A percentile compares a stretch with the other conserved stretches of the same genome.
phyloP scores from a whole-genome alignment of 495 filamentous ascomycete species.

The Jackrogersella minutella region DNA sequence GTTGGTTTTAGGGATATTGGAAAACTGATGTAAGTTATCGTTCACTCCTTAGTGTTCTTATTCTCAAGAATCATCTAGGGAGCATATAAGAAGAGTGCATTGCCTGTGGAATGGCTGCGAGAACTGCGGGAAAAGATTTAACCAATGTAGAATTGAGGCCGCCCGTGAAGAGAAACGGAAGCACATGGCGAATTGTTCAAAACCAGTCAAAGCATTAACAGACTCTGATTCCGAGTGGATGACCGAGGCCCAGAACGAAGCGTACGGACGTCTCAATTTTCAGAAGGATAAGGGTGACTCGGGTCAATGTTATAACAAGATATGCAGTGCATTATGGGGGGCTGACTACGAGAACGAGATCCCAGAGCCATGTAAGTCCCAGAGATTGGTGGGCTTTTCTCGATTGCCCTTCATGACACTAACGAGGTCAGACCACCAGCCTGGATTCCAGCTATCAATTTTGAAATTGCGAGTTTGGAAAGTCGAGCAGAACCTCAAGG shows the following conservation, averaged over 20 bases:
- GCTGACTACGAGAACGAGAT: conserved; percentile 14
- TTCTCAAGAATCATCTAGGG: conserved; percentile 1
- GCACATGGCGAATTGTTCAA: conserved; percentile 13
- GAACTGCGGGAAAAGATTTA: conserved; percentile 26
- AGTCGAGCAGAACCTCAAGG: not conserved
- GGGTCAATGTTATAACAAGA: conserved; percentile 17
- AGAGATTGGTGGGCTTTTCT: not conserved
- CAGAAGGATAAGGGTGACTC: conserved; percentile 24
- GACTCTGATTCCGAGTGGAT: conserved; percentile 29
- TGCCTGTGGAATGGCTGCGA: conserved; percentile 29
- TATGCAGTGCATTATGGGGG: conserved; percentile 26
- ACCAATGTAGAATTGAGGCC: conserved; percentile 6
- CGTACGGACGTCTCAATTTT: conserved; percentile 28
- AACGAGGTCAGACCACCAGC: conserved; percentile 11
- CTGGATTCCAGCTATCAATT: conserved; percentile 25
- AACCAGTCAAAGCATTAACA: not conserved
- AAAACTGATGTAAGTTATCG: conserved; percentile 30
- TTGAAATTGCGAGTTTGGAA: not conserved
- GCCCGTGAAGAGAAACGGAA: conserved; percentile 17
- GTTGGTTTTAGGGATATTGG: conserved; percentile 31
- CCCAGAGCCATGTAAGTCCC: conserved; percentile 17
- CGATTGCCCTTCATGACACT: not conserved
- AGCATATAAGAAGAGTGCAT: conserved; percentile 33
- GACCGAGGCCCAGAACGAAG: conserved; percentile 19
- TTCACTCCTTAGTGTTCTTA: not conserved